phyloP scores from a whole-genome alignment of 306 rosid species.

The Cucurbita maxima region DNA sequence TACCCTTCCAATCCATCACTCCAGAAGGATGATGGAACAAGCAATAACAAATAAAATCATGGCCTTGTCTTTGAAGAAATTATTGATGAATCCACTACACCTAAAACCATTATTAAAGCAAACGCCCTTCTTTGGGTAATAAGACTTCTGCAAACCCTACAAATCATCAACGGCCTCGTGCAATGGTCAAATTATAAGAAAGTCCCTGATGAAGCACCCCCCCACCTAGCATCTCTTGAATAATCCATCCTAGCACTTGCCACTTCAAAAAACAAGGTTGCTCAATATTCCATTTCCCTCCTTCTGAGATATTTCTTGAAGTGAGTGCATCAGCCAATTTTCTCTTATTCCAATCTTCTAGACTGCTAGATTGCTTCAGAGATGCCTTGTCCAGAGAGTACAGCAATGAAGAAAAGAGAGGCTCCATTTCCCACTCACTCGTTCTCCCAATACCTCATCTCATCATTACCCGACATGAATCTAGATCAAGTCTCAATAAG shows the following conservation, averaged over 20 bases:
- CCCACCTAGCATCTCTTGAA: not conserved
- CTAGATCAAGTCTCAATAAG: not conserved
- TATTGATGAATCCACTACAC: not conserved
- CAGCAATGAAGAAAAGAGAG: not conserved
- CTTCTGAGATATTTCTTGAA: not conserved
- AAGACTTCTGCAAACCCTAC: not conserved
- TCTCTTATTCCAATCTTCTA: not conserved
- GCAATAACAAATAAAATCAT: not conserved
- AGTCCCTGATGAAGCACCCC: not conserved
- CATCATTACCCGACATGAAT: not conserved
- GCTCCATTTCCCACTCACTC: not conserved
- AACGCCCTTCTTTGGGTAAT: not conserved
- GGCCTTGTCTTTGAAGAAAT: not conserved
- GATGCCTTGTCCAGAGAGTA: not conserved
- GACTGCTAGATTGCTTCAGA: not conserved
- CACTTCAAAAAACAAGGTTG: not conserved
- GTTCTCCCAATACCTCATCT: not conserved
- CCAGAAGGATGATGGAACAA: not conserved
- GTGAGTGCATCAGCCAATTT: not conserved
- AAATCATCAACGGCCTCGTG: not conserved
- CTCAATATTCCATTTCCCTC: not conserved
- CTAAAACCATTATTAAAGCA: not conserved
- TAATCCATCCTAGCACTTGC: not conserved
- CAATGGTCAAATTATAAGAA: not conserved
- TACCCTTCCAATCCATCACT: not conserved